phyloP scores from a whole-genome alignment of 345 rosid species.

The Schrenkiella parvula region DNA sequence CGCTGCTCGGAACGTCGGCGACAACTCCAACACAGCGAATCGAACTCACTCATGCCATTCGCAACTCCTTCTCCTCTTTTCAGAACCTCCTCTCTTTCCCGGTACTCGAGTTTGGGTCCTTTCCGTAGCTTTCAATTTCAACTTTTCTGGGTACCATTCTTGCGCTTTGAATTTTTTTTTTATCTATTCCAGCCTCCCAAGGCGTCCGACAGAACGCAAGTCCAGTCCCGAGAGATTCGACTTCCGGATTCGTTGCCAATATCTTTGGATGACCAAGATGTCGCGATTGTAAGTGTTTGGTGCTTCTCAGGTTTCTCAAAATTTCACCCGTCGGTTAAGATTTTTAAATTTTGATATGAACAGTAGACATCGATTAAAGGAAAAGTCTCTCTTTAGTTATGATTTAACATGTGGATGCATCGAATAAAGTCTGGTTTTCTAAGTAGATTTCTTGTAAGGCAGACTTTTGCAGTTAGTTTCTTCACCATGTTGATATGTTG shows the following conservation, averaged over 20 bases:
- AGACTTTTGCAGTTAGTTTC: neutral
- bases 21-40: conserved; percentile 66
- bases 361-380: neutral
- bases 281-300: conserved; percentile 61
- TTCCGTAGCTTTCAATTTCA: neutral
- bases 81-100: conserved; percentile 69
- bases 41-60: conserved; percentile 77
- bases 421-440: neutral
- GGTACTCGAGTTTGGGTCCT: conserved; percentile 31
- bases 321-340: neutral
- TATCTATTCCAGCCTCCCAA: conserved; percentile 57
- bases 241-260: conserved; percentile 81
- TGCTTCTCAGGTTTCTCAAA: neutral
- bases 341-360: neutral
- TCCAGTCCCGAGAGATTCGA: conserved; percentile 76
- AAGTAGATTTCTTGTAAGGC: no score
- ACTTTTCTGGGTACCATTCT: neutral
- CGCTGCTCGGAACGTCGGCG: conserved; percentile 61
- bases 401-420: neutral
- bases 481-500: neutral
- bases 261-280: conserved; percentile 85
- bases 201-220: conserved; percentile 70
- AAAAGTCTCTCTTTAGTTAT: neutral
- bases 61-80: conserved; percentile 57
- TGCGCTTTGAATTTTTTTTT: neutral